Evolutionary conservation across 352 stramenopile species (phyloP), one percentile per base, ranked within the genome.

Genomic region (Thraustochytrium sp.): DNA sequence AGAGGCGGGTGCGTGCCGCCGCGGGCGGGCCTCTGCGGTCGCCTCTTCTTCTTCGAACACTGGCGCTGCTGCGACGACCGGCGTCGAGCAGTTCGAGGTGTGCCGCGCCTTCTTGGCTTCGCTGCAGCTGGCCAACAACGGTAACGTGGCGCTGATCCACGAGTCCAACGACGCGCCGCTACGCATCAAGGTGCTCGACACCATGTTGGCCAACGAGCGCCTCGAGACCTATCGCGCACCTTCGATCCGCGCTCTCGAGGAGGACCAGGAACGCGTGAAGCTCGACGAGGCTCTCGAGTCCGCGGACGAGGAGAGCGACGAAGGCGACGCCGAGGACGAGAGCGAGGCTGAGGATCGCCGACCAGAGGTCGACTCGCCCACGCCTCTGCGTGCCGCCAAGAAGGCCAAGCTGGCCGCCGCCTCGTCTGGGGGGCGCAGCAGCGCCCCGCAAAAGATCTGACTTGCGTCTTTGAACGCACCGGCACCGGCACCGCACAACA

Each of bases 71-170:
- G 63, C 29, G 5, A 16, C 16, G 40, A 18, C 5, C 9, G 4
- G 13, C 9, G n/a, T 80, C 51, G 37, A 80, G 18, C 68, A 80
- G 44, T 64, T 53, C 34, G 89, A 97, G 74, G 92, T 97, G 1
- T 95, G 91, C 84, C 92, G 93, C 0, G 88, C 94, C 82, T 97
- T 97, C 84, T 87, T 97, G 53, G 92, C 93, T 21, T 95, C 91
- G 13, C 85, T 97, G 59, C 93, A 97, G 88, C 90, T 97, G 26
- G 92, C 92, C 23, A 96, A 96, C 86, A 95, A 88, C 59, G 92
- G 92, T 5, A 95, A 95, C 84, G 90, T 96, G 29, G 87, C 90
- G 49, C 88, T 96, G 37, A 86, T 91, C 23, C 92, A 96, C 75
- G 91, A 86, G 40, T 87, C 89, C 42, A 93, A 87, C 3, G 89